A percentile compares a stretch with the other conserved stretches of the same genome.
Evolutionary conservation across 331 rosid species (phyloP).

Genomic region (Telfairia occidentalis): DNA sequence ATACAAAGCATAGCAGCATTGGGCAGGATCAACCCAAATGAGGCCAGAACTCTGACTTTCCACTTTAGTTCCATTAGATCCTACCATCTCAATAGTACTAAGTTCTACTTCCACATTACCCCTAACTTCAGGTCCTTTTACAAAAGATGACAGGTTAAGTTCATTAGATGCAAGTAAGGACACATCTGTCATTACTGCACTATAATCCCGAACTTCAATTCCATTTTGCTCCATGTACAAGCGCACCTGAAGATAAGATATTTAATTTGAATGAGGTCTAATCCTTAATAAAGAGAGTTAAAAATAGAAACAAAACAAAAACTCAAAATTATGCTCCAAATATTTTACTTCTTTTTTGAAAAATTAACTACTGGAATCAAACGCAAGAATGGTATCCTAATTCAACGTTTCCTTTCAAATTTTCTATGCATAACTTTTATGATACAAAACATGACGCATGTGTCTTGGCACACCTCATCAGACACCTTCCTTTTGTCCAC

Average conservation of each 20-base stretch:
- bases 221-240: slow-evolving; percentile 52
- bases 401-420: neutral
- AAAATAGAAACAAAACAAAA: neutral
- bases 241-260: slow-evolving; percentile 46
- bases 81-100: slow-evolving; percentile 12
- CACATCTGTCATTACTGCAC: slow-evolving; percentile 52
- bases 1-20: slow-evolving; percentile 79
- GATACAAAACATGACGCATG: neutral
- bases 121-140: slow-evolving; percentile 21
- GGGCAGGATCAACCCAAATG: slow-evolving; percentile 81
- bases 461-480: slow-evolving; percentile 56
- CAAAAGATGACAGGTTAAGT: slow-evolving; percentile 30
- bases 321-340: neutral
- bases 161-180: slow-evolving; percentile 50
- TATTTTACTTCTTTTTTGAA: neutral
- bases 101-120: slow-evolving; percentile 12
- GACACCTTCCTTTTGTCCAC: slow-evolving; percentile 74
- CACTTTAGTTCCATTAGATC: slow-evolving; percentile 31
- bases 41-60: slow-evolving; percentile 31
- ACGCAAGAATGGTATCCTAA: neutral
- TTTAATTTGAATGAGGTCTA: slow-evolving; percentile 2
- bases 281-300: neutral
- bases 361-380: slow-evolving; percentile 1
- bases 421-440: neutral
- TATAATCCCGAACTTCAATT: slow-evolving; percentile 68